These are phyloP conservation scores for Crithidia thermophila DNA, from an alignment of 208 protist genomes.

Conservation along the genomic window DNA sequence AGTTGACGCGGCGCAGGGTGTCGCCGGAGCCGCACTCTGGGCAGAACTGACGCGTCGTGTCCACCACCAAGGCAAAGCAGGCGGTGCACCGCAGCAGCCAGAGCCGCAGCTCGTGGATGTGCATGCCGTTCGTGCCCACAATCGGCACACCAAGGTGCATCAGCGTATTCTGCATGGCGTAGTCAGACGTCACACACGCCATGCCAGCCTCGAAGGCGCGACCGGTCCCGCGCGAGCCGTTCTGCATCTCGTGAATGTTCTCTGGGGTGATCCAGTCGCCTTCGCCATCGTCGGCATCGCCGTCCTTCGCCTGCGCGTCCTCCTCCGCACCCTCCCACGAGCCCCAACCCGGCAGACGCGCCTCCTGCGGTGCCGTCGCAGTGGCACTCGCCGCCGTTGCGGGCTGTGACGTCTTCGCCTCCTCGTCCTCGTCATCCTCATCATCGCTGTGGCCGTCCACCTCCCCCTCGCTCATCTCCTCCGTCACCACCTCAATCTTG, in stretches of 20 bases:
- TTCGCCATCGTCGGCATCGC: constrained; percentile 58
- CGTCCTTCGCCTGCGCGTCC: constrained; percentile 31
- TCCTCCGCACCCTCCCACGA: constrained; percentile 45
- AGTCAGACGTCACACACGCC: constrained; percentile 95
- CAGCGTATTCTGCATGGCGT: constrained; percentile 95
- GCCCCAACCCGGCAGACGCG: constrained; percentile 30
- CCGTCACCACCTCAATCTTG: constrained; percentile 38
- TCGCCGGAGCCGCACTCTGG: constrained; percentile 86
- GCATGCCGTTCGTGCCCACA: constrained; percentile 85
- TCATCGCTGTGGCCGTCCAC: constrained; percentile 15
- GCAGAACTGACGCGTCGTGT: constrained; percentile 94
- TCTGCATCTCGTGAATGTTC: constrained; percentile 73
- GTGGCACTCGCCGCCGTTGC: background rate
- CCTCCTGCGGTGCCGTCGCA: background rate
- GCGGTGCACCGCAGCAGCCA: constrained; percentile 92
- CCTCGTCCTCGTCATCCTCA: constrained; percentile 41
- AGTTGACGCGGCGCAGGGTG: constrained; percentile 91
- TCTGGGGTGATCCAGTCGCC: constrained; percentile 93
- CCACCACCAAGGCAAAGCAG: constrained; percentile 85
- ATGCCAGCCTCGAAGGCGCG: constrained; percentile 75
- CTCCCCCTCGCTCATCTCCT: constrained; percentile 35
- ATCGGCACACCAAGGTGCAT: constrained; percentile 92
- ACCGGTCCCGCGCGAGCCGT: constrained; percentile 16
- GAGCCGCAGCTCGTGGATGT: constrained; percentile 85
- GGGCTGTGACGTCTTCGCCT: background rate